Conservation (phyloP, 805 yeast genomes). For the Yarrowia sp. region DNA sequence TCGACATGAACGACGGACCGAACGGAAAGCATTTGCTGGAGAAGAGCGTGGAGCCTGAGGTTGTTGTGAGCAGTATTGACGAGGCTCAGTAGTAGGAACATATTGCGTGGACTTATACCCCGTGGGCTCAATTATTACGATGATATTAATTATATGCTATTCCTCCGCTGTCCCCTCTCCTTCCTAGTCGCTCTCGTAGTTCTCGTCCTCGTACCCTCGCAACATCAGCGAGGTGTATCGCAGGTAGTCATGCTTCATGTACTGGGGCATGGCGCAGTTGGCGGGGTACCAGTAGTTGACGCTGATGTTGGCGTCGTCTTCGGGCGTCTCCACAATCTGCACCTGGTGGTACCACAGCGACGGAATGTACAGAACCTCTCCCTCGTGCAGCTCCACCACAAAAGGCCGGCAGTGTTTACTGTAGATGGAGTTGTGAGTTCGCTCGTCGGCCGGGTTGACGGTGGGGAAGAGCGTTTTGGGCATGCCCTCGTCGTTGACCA, state of each 20-base stretch:
- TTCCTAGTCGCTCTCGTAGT: conserved; percentile 29
- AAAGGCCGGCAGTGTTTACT: conserved; percentile 30
- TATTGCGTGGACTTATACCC: no score
- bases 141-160: not conserved
- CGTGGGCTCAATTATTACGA: no score
- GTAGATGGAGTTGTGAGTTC: conserved; percentile 28
- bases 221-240: conserved; percentile 32
- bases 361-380: conserved; percentile 42
- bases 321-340: conserved; percentile 31
- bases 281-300: conserved; percentile 41
- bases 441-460: conserved; percentile 36
- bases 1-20: conserved; percentile 53
- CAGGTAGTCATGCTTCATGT: conserved; percentile 38
- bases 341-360: conserved; percentile 46
- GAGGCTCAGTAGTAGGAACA: no score
- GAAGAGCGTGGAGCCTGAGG: conserved; percentile 37
- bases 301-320: conserved; percentile 29
- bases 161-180: not conserved
- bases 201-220: conserved; percentile 34
- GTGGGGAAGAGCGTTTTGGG: conserved; percentile 39
- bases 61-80: conserved; percentile 5
- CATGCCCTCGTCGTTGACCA: conserved; percentile 25
- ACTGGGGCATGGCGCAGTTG: conserved; percentile 33
- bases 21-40: conserved; percentile 53
- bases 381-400: conserved; percentile 39